Conservation (phyloP, 2,329 filamentous ascomycete species). For the Trichophyton equinum region DNA sequence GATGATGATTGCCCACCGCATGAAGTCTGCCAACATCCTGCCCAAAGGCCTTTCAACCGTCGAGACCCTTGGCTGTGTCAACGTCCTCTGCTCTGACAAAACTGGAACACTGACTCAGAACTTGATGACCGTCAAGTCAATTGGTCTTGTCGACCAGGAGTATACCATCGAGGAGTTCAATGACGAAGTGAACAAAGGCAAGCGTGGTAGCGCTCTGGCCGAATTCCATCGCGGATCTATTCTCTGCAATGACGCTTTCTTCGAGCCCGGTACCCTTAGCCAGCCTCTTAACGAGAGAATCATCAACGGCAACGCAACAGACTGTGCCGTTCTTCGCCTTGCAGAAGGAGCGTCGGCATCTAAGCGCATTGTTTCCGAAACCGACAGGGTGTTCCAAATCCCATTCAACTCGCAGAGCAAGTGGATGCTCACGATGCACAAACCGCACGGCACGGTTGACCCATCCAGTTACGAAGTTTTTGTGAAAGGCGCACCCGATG, state of each 20-base stretch:
- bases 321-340: slow-evolving; percentile 60
- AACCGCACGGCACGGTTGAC: slow-evolving; percentile 18
- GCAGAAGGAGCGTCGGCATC: slow-evolving; percentile 53
- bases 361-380: slow-evolving; percentile 46
- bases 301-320: slow-evolving; percentile 64
- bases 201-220: slow-evolving; percentile 41
- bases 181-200: slow-evolving; percentile 44
- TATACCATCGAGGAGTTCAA: background rate
- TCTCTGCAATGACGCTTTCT: slow-evolving; percentile 64
- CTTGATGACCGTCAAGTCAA: slow-evolving; percentile 56
- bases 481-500: slow-evolving; percentile 67
- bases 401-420: slow-evolving; percentile 78
- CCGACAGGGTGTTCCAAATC: slow-evolving; percentile 54
- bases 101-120: slow-evolving; percentile 45
- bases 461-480: slow-evolving; percentile 33
- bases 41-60: slow-evolving; percentile 72
- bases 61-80: slow-evolving; percentile 61
- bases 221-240: slow-evolving; percentile 43
- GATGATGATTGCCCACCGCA: slow-evolving; percentile 64
- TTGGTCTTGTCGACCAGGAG: slow-evolving; percentile 26
- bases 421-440: slow-evolving; percentile 58
- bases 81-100: slow-evolving; percentile 65
- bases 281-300: slow-evolving; percentile 48
- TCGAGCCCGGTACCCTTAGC: slow-evolving; percentile 52
- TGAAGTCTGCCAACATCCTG: slow-evolving; percentile 63